Evolutionary conservation across 345 rosid species (phyloP).

Genomic region (Brassica carinata): DNA sequence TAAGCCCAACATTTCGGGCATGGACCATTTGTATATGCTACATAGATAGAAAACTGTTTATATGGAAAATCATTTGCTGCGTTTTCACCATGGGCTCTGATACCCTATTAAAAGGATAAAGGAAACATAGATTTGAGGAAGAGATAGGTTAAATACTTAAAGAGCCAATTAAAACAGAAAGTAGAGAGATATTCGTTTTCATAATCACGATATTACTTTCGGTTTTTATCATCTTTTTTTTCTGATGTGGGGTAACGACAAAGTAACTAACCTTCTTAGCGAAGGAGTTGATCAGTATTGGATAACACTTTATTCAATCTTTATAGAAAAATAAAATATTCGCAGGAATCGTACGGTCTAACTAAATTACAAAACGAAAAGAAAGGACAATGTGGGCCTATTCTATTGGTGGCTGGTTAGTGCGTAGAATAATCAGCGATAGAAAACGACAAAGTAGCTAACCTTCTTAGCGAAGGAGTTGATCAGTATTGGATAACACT

Average conservation of each 20-base stretch:
- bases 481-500: background rate
- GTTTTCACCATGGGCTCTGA: no score
- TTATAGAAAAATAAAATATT: background rate
- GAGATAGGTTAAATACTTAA: background rate
- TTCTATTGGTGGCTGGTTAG: background rate
- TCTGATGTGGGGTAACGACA: background rate
- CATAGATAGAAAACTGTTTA: no score
- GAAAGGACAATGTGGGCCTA: background rate
- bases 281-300: conserved; percentile 8
- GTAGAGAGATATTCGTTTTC: background rate
- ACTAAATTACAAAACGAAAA: background rate
- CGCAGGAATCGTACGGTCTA: conserved; percentile 1
- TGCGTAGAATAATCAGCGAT: background rate
- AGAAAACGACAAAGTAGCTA: background rate
- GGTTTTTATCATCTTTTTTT: background rate
- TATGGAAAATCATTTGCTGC: no score
- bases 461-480: conserved; percentile 19
- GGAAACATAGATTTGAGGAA: background rate
- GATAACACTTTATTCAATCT: background rate
- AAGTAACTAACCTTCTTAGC: background rate
- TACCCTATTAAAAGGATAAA: background rate
- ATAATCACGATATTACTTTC: conserved; percentile 1
- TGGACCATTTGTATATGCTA: no score
- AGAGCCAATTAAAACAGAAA: background rate
- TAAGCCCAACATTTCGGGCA: no score